phyloP scores from a whole-genome alignment of 139 green algal species.

The Micractinium conductrix region DNA sequence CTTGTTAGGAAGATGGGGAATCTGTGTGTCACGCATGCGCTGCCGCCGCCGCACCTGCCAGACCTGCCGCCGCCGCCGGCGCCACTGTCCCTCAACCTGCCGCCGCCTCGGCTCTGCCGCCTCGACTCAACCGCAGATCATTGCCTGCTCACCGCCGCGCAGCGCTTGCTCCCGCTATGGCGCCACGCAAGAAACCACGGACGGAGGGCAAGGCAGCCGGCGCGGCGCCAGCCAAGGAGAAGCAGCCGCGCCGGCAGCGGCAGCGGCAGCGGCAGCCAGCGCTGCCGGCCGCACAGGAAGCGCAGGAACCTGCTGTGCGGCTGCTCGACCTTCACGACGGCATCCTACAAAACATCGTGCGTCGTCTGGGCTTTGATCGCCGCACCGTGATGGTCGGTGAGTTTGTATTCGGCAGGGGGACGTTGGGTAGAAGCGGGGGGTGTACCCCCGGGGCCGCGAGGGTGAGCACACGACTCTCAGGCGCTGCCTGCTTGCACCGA shows the following conservation, averaged over 20 bases:
- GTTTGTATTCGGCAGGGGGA: too few relatives aligned
- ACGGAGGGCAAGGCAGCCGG: too few relatives aligned
- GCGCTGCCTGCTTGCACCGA: background rate
- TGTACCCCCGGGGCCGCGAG: too few relatives aligned
- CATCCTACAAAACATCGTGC: background rate
- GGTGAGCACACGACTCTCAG: background rate
- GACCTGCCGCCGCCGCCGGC: too few relatives aligned
- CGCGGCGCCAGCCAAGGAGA: background rate
- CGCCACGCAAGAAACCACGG: background rate
- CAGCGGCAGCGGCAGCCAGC: background rate
- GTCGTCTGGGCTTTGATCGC: background rate
- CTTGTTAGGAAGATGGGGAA: too few relatives aligned
- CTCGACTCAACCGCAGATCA: too few relatives aligned
- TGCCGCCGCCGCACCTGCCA: background rate
- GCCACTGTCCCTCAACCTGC: background rate
- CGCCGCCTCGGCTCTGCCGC: too few relatives aligned
- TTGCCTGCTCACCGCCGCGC: background rate
- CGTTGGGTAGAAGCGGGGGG: too few relatives aligned
- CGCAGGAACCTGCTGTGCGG: too few relatives aligned
- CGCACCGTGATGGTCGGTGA: slow-evolving; percentile 1
- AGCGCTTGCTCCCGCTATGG: background rate
- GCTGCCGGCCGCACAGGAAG: background rate
- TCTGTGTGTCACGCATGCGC: too few relatives aligned
- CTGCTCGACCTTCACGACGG: slow-evolving; percentile 6
- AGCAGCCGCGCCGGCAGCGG: background rate